A percentile compares a stretch with the other conserved stretches of the same genome.
phyloP scores from a whole-genome alignment of 768 basidiomycete species.

The Phylloporus rhodoxanthus region DNA sequence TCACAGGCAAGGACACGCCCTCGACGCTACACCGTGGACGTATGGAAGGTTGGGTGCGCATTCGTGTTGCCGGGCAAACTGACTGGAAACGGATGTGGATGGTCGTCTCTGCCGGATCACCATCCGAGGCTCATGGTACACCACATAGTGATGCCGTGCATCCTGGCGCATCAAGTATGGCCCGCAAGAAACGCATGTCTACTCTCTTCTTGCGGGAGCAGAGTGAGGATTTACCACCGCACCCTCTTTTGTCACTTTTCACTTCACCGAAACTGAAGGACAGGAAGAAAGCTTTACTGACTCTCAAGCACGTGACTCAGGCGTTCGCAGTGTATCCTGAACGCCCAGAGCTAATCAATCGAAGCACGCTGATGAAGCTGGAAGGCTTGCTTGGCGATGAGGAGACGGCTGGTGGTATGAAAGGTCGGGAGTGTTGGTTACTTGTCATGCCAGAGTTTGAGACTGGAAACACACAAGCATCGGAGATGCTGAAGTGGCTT shows the following conservation, averaged over 20 bases:
- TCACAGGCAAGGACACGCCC: slow-evolving; percentile 44
- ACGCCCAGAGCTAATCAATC: slow-evolving; percentile 82
- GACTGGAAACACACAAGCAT: slow-evolving; percentile 51
- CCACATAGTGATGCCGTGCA: slow-evolving; percentile 25
- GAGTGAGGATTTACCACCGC: slow-evolving; percentile 29
- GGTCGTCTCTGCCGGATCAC: slow-evolving; percentile 53
- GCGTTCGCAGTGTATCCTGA: slow-evolving; percentile 96
- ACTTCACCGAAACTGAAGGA: slow-evolving; percentile 65
- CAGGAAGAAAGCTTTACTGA: slow-evolving; percentile 64
- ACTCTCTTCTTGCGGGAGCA: slow-evolving; percentile 57
- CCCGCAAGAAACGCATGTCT: slow-evolving; percentile 49
- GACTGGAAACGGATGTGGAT: slow-evolving; percentile 95
- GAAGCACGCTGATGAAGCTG: slow-evolving; percentile 87
- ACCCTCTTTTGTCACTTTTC: slow-evolving; percentile 53
- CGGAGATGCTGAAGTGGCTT: slow-evolving; percentile 89
- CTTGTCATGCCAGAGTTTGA: slow-evolving; percentile 88
- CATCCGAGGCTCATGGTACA: slow-evolving; percentile 20
- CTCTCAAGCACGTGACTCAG: slow-evolving; percentile 66
- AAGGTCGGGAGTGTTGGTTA: slow-evolving; percentile 74
- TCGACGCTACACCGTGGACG: slow-evolving; percentile 63
- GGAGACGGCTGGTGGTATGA: slow-evolving; percentile 60
- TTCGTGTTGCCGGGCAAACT: slow-evolving; percentile 92
- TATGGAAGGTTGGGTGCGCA: slow-evolving; percentile 88
- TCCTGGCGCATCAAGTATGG: slow-evolving; percentile 18
- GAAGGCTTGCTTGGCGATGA: slow-evolving; percentile 83